phyloP scores from a whole-genome alignment of 768 basidiomycete genomes.

The Trametes cingulata region DNA sequence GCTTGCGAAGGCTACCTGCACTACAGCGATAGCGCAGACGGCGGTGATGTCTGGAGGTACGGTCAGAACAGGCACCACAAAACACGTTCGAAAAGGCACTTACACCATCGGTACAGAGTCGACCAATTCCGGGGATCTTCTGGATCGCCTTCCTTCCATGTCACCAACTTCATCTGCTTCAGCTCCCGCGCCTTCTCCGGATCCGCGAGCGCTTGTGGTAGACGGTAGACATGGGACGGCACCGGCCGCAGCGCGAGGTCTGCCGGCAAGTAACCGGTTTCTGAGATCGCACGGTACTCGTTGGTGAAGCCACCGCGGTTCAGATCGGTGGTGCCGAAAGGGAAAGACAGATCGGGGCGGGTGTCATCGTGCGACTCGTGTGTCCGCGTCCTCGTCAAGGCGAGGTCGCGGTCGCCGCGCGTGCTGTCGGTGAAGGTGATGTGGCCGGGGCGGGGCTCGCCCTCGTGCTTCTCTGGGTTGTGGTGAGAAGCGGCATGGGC shows the following conservation, averaged over 20 bases:
- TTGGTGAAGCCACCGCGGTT: slow-evolving; percentile 33
- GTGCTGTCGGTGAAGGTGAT: slow-evolving; percentile 19
- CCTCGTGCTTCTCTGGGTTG: slow-evolving; percentile 5
- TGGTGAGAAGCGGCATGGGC: background rate
- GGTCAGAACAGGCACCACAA: background rate
- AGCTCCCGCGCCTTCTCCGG: slow-evolving; percentile 38
- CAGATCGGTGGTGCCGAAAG: slow-evolving; percentile 32
- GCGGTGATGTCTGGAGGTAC: slow-evolving; percentile 31
- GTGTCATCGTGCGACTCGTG: slow-evolving; percentile 25
- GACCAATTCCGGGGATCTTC: slow-evolving; percentile 44
- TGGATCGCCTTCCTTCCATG: slow-evolving; percentile 39
- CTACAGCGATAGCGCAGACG: slow-evolving; percentile 34
- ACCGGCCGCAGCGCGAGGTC: slow-evolving; percentile 32
- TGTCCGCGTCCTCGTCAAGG: slow-evolving; percentile 15
- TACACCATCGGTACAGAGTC: slow-evolving; percentile 36
- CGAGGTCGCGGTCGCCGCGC: slow-evolving; percentile 9
- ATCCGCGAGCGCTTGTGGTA: slow-evolving; percentile 29
- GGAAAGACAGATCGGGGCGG: slow-evolving; percentile 32
- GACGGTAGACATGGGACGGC: slow-evolving; percentile 28
- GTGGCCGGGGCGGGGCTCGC: slow-evolving; percentile 2
- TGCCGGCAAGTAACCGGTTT: slow-evolving; percentile 33
- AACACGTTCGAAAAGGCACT: slow-evolving; percentile 1
- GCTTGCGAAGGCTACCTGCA: slow-evolving; percentile 39
- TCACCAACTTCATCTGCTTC: slow-evolving; percentile 37
- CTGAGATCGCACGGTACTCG: slow-evolving; percentile 35